Percentiles rank a stretch among this genome's conserved stretches.
Conservation (phyloP, 208 protist species). For the Trypanosoma theileri region DNA sequence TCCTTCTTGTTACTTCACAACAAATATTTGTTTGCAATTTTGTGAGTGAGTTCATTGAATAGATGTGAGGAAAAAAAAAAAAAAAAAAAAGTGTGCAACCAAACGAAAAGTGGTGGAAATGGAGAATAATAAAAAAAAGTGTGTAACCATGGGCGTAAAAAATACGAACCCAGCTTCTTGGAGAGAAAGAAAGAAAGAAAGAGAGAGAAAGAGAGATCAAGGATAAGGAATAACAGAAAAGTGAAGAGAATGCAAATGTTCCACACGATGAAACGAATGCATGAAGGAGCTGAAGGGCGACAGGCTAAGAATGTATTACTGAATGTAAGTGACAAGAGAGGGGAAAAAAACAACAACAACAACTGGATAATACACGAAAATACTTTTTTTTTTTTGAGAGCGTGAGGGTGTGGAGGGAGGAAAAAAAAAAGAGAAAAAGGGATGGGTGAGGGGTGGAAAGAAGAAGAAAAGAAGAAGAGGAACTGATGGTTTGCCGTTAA, state of each 20-base stretch:
- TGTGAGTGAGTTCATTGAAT: background rate
- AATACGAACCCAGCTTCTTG: too few species aligned
- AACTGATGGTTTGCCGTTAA: background rate
- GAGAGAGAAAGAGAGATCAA: too few species aligned
- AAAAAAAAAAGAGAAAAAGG: background rate
- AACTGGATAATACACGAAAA: background rate
- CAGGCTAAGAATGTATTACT: too few species aligned
- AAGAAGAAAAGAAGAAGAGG: constrained; percentile 1
- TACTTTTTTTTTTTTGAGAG: too few species aligned
- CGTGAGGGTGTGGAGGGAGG: background rate
- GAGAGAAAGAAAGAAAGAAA: too few species aligned
- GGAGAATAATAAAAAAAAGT: too few species aligned
- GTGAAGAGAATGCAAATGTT: too few species aligned
- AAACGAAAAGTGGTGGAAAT: too few species aligned
- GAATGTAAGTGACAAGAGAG: background rate
- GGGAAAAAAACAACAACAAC: background rate
- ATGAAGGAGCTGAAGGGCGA: background rate
- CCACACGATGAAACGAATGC: background rate
- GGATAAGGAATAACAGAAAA: too few species aligned
- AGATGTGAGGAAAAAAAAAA: background rate
- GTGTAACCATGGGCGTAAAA: too few species aligned
- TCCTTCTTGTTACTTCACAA: background rate
- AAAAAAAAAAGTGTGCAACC: background rate
- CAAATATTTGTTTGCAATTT: constrained; percentile 19
- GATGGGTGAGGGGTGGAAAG: too few species aligned